phyloP scores from a whole-genome alignment of 2,329 filamentous ascomycete genomes.

The Pseudocercospora fijiensis region DNA sequence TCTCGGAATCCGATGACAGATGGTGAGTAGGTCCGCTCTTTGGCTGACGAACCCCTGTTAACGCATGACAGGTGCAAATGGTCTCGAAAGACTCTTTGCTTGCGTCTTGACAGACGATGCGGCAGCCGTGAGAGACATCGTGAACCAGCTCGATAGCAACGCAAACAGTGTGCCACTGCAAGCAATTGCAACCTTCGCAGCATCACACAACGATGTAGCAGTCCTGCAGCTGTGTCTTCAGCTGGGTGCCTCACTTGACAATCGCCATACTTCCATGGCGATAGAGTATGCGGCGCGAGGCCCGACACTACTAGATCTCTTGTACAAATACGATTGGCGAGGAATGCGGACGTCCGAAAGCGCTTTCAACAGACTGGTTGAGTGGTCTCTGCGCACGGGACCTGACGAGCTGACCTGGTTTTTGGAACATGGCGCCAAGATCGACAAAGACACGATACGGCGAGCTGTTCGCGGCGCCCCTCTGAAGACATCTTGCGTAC shows the following conservation, averaged over 20 bases:
- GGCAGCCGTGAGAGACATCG: slow-evolving; percentile 7
- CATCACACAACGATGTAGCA: slow-evolving; percentile 18
- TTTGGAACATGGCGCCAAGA: slow-evolving; percentile 15
- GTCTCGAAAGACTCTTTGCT: slow-evolving; percentile 15
- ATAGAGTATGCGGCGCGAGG: slow-evolving; percentile 17
- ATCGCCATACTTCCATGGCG: slow-evolving; percentile 20
- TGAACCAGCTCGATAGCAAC: slow-evolving; percentile 1
- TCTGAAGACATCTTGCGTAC: slow-evolving; percentile 17
- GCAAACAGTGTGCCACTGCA: slow-evolving; percentile 8
- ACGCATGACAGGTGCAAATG: slow-evolving; percentile 4
- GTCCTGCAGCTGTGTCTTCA: slow-evolving; percentile 20
- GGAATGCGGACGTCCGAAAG: slow-evolving; percentile 16
- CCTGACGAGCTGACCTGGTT: slow-evolving; percentile 23
- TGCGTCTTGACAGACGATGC: slow-evolving; percentile 16
- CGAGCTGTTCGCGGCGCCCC: slow-evolving; percentile 13
- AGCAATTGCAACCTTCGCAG: slow-evolving; percentile 19
- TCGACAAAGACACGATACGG: slow-evolving; percentile 15
- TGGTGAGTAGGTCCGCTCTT: background rate
- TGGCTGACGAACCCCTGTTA: background rate
- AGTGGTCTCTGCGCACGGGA: slow-evolving; percentile 21
- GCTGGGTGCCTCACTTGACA: slow-evolving; percentile 16
- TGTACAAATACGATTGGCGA: slow-evolving; percentile 21
- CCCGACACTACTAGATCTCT: slow-evolving; percentile 17
- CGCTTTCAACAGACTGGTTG: slow-evolving; percentile 18
- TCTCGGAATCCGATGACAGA: slow-evolving; percentile 11